Conservation (phyloP, 768 basidiomycete species). For the Guyanaporus albipodus region DNA sequence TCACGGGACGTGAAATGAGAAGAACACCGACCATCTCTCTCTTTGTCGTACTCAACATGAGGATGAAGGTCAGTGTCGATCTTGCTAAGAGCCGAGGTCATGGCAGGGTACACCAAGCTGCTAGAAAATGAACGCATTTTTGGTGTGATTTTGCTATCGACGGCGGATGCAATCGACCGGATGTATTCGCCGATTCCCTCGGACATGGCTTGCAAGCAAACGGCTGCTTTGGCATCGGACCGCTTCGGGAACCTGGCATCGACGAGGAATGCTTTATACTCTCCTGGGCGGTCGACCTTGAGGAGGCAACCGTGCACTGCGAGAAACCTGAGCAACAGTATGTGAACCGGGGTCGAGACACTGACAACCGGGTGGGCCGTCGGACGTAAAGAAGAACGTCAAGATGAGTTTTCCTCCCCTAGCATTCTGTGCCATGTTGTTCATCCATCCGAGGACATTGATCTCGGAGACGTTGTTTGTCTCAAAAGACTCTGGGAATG, state of each 20-base stretch:
- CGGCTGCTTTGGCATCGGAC: constrained; percentile 66
- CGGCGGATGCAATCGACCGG: constrained; percentile 38
- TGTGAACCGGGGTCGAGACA: constrained; percentile 9
- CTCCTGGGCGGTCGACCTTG: constrained; percentile 49
- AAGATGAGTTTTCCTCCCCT: constrained; percentile 44
- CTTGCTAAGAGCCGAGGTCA: constrained; percentile 45
- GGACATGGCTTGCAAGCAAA: constrained; percentile 60
- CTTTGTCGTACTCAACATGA: constrained; percentile 38
- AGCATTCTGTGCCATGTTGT: constrained; percentile 46
- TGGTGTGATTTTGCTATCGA: constrained; percentile 45
- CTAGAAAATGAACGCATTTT: constrained; percentile 43
- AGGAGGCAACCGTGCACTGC: constrained; percentile 63
- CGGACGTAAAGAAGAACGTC: constrained; percentile 43
- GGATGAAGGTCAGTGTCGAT: constrained; percentile 37
- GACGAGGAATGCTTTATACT: constrained; percentile 55
- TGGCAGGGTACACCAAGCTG: constrained; percentile 42
- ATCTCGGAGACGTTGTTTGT: constrained; percentile 46
- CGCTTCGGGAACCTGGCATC: constrained; percentile 60
- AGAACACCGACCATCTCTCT: constrained; percentile 47
- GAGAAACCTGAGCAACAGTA: constrained; percentile 3
- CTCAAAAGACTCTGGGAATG: constrained; percentile 53
- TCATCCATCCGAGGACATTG: constrained; percentile 53
- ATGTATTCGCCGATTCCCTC: constrained; percentile 57
- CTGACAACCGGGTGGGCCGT: constrained; percentile 44
- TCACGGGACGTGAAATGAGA: background rate